Conservation (phyloP, 345 rosid species). For the Theobroma cacao region DNA sequence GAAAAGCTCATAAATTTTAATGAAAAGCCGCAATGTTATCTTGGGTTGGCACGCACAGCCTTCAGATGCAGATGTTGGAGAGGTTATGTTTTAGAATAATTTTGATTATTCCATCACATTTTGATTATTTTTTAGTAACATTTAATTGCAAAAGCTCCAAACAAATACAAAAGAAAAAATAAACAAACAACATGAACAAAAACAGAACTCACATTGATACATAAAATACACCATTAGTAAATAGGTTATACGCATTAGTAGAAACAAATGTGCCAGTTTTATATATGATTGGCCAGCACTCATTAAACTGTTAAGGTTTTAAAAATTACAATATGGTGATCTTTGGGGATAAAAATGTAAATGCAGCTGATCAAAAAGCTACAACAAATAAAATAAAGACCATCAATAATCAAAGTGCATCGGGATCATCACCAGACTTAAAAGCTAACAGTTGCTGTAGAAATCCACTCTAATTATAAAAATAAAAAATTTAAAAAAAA, state of each 20-base stretch:
- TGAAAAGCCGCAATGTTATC: neutral
- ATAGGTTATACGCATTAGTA: neutral
- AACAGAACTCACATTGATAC: neutral
- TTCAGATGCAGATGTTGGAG: neutral
- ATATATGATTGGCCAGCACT: no score
- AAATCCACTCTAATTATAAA: neutral
- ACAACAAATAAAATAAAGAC: neutral
- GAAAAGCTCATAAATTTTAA: constrained; percentile 7
- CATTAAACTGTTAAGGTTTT: neutral
- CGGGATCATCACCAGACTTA: neutral
- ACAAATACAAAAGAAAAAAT: neutral
- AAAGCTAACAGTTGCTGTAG: neutral
- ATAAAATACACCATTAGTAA: neutral
- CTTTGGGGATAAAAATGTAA: neutral
- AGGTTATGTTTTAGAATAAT: neutral
- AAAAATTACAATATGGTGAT: neutral
- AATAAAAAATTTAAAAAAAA: neutral
- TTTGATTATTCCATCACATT: neutral
- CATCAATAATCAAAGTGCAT: neutral
- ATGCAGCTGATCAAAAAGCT: neutral
- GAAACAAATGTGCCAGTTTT: neutral
- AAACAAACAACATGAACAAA: neutral
- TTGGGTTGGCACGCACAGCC: neutral
- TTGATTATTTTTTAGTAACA: neutral
- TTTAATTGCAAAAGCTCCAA: neutral